phyloP scores from a whole-genome alignment of 352 stramenopile genomes.

The Thalassiosira gravida region DNA sequence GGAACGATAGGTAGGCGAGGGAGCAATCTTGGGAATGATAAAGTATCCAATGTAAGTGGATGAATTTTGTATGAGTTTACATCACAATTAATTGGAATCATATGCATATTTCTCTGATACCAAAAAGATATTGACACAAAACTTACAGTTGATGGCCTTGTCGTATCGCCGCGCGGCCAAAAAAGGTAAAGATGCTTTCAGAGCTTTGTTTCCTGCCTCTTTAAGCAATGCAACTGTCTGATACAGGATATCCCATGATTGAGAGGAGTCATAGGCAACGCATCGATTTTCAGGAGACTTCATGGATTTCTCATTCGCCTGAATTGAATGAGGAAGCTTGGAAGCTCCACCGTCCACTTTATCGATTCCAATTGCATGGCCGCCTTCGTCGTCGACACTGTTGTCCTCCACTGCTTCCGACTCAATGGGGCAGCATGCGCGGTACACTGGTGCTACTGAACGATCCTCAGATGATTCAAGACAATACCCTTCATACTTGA shows the following conservation, averaged over 20 bases:
- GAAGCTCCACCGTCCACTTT: slow-evolving; percentile 16
- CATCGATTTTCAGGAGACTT: neutral
- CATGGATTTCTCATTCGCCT: slow-evolving; percentile 20
- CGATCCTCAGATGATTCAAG: slow-evolving; percentile 33
- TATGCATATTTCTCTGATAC: too few species aligned
- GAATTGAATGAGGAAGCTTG: slow-evolving; percentile 5
- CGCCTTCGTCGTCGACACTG: neutral
- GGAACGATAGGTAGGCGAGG: slow-evolving; percentile 66
- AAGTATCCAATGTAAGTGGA: too few species aligned
- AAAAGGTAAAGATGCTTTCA: slow-evolving; percentile 54
- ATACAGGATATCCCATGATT: slow-evolving; percentile 59
- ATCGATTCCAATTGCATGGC: slow-evolving; percentile 5
- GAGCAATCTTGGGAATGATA: too few species aligned
- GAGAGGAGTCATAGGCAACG: slow-evolving; percentile 15
- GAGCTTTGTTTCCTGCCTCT: slow-evolving; percentile 74
- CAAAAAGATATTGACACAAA: neutral
- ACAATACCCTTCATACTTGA: slow-evolving; percentile 54
- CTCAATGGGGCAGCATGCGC: neutral
- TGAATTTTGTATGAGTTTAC: too few species aligned
- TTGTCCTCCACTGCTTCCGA: neutral
- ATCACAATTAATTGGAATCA: too few species aligned
- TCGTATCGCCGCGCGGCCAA: slow-evolving; percentile 72
- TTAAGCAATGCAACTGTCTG: slow-evolving; percentile 68
- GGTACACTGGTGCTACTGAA: slow-evolving; percentile 28
- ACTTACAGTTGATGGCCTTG: slow-evolving; percentile 67